A percentile compares a stretch with the other conserved stretches of the same genome.
These are phyloP conservation scores for Stygiomarasmius scandens DNA, from an alignment of 1,284 basidiomycete genomes.

Conservation along the genomic window DNA sequence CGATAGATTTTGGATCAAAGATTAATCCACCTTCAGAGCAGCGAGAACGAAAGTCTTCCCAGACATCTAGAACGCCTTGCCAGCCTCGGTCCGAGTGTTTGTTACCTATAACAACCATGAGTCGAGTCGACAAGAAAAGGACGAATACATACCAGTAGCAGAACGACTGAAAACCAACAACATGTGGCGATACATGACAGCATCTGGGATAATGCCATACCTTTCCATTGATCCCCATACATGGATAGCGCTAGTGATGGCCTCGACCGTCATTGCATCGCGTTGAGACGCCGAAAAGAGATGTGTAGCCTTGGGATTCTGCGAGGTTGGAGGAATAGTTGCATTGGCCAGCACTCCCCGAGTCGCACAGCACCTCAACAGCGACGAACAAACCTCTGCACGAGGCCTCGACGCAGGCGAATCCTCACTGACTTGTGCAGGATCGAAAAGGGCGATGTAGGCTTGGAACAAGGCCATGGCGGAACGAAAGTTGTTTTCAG, in stretches of 20 bases:
- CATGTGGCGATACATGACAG: constrained; percentile 58
- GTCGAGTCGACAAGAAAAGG: too few species aligned
- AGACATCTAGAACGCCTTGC: constrained; percentile 55
- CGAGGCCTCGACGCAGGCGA: too few species aligned
- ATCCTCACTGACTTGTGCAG: too few species aligned
- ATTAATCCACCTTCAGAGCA: constrained; percentile 39
- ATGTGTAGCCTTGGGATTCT: background rate
- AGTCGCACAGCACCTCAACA: constrained; percentile 69
- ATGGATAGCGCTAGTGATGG: constrained; percentile 43
- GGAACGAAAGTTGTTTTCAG: constrained; percentile 72
- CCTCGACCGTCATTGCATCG: background rate
- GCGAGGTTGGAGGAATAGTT: background rate
- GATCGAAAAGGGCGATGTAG: constrained; percentile 31
- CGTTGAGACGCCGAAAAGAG: background rate
- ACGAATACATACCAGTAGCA: background rate
- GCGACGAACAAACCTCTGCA: constrained; percentile 10
- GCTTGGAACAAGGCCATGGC: constrained; percentile 78
- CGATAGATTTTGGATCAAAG: constrained; percentile 21
- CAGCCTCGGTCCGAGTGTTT: constrained; percentile 56
- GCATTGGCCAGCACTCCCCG: constrained; percentile 62
- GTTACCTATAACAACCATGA: constrained; percentile 24
- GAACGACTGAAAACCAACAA: constrained; percentile 56
- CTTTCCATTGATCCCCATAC: constrained; percentile 73
- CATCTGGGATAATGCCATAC: constrained; percentile 39
- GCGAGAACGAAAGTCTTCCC: constrained; percentile 60